phyloP scores from a whole-genome alignment of 495 filamentous ascomycete genomes.

The Aspergillus coremiiformis region DNA sequence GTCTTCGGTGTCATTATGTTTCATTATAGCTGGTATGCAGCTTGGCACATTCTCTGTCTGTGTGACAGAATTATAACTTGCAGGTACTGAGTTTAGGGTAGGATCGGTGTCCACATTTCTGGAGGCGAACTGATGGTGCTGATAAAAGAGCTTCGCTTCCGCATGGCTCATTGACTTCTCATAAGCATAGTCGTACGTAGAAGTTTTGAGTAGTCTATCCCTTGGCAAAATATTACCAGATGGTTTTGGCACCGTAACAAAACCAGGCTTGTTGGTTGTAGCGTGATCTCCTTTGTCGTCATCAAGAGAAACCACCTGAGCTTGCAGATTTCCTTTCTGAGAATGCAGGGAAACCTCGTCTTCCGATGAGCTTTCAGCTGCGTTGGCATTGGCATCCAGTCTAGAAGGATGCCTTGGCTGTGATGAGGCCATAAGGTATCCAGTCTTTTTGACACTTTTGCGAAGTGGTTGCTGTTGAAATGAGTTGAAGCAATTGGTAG shows the following conservation, averaged over 20 bases:
- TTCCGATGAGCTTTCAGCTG: slow-evolving; percentile 1
- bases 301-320: slow-evolving; percentile 4
- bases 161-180: slow-evolving; percentile 87
- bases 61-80: slow-evolving; percentile 4
- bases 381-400: slow-evolving; percentile 23
- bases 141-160: slow-evolving; percentile 93
- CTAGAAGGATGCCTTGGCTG: slow-evolving; percentile 4
- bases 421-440: slow-evolving; percentile 22
- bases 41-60: neutral
- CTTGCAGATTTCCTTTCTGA: neutral
- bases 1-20: slow-evolving; percentile 5
- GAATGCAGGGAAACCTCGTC: neutral
- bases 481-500: neutral
- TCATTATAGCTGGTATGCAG: neutral
- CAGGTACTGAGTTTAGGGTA: slow-evolving; percentile 15
- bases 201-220: slow-evolving; percentile 70
- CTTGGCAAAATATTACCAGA: slow-evolving; percentile 59
- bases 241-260: slow-evolving; percentile 15
- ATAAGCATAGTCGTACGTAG: slow-evolving; percentile 77
- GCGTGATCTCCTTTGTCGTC: slow-evolving; percentile 20
- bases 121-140: slow-evolving; percentile 63
- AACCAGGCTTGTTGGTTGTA: slow-evolving; percentile 7
- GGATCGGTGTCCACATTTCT: slow-evolving; percentile 15
- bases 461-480: neutral
- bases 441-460: neutral